Evolutionary conservation across 2,329 filamentous ascomycete genomes (phyloP), one percentile per base, ranked within the genome.

Genomic region (Colletotrichum sojae): DNA sequence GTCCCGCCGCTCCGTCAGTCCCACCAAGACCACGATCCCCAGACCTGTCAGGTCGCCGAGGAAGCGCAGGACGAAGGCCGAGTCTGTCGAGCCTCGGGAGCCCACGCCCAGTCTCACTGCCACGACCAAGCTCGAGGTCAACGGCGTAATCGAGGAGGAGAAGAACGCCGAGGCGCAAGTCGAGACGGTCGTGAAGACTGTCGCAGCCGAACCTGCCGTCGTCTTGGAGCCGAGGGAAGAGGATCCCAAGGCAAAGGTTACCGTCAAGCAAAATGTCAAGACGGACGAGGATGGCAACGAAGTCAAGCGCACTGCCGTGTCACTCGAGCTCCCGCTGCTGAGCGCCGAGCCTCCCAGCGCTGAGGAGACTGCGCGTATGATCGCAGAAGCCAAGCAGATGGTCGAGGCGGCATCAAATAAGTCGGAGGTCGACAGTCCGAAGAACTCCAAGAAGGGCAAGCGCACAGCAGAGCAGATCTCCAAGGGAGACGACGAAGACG

Each of bases 301-400:
- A 78, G 89, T 89, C 1, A 92, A 90, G 64, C 89, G 89, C 73
- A 95, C 92, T 6, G 90, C 90, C 54, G 90, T 95, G 56, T 91
- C 92, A 71, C 85, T 96, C 12, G 92, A 96, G 72, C 86, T 96
- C 76, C 93, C 94, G 15, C 73, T 88, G 25, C 75, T 79, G 8
- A 78, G 76, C 4, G 85, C 89, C 10, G 89, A 93, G 70, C 86
- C 94, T 9, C 91, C 92, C 0, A 88, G 90, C 13, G 90, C 93
- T 0, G 92, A 94, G 72, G 92, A 96, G 75, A 91, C 94, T 1
- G 88, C 92, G 66, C 88, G 91, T 63, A 94, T 98, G 92, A 91
- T 98, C 68, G 91, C 91, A 31, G 90, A 94, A 75, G 96, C 96
- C 39, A 94, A 92, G 82, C 89, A 91, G 73, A 97, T 98, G 93